Base-by-base conservation (phyloP, 202 grass and related monocot species). In the Musa balbisiana region DNA sequence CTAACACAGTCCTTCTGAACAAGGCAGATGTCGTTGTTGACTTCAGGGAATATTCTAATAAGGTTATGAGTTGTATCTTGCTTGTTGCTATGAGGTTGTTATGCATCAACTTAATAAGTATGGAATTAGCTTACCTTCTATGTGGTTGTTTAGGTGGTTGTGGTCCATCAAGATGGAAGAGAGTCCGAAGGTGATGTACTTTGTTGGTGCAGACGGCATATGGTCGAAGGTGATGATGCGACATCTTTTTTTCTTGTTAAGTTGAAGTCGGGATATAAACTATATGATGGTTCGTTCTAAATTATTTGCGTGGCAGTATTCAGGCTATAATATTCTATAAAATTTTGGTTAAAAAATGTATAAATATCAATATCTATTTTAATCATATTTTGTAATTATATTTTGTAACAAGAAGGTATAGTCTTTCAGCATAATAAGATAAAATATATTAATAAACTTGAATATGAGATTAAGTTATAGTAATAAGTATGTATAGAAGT, bases 231-330 rank as follows among this genome's bases (percentile, higher is more conserved):
- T 68, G 26, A 2, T 33, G 29, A 33, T 33, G 3, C 3, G 25
- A 10, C 24, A 24, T 68, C n/a, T 29, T 68, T 68, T 29, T 14
- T 58, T 13, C 3, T 58, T 17, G 55, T 14, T 58, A 2, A 14
- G 55, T 58, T 68, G 8, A 49, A 24, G 4, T 43, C 17, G 26
- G 13, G 65, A 24, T 68, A 25, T 27, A 25, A 23, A 67, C 25
- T 21, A 58, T 13, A 17, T 58, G 55, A 24, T 24, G 65, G 65
- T 68, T 2, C 25, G 65, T 68, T 17, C 65, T 11, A 68, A 68
- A 68, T 22, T 68, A 49, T 68, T 68, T 68, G 24, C 24, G 65
- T 25, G 65, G 65, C 65, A 68, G 8, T 68, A 68, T 68, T 68
- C 65, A 15, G 26, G 26, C 25, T 27, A 27, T 27, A 27, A 27